These are phyloP conservation scores for Rhipidocladum racemiflorum DNA, from an alignment of 176 grass and related monocot genomes.

Conservation along the genomic window DNA sequence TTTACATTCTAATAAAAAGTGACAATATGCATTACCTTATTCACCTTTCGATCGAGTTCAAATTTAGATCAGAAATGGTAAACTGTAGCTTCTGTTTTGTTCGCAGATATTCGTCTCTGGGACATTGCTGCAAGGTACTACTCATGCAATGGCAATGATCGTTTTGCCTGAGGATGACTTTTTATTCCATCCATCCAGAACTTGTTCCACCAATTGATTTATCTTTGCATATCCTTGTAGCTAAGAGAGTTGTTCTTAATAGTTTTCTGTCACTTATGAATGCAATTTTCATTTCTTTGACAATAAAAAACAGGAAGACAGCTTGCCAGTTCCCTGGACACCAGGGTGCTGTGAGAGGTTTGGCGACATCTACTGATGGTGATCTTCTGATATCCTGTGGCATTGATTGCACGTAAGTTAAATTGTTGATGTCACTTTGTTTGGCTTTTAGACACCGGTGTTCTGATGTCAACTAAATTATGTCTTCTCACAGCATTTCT, in stretches of 20 bases:
- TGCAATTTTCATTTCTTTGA: conserved; percentile 12
- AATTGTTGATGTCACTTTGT: conserved; percentile 3
- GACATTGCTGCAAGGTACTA: conserved; percentile 84
- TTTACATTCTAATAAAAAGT: background rate
- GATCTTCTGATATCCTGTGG: conserved; percentile 93
- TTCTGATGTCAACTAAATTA: background rate
- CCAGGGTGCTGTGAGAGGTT: conserved; percentile 73
- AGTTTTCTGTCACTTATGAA: background rate
- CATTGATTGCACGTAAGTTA: conserved; percentile 83
- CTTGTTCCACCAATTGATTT: background rate
- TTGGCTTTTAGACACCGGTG: background rate
- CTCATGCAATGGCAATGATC: background rate
- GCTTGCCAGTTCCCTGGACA: conserved; percentile 86
- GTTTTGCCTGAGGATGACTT: background rate
- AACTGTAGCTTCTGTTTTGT: conserved; percentile 29
- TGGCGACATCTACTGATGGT: conserved; percentile 82
- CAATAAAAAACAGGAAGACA: conserved; percentile 73
- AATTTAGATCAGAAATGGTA: conserved; percentile 9
- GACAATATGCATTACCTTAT: background rate
- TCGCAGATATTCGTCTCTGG: conserved; percentile 88
- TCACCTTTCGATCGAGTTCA: conserved; percentile 11
- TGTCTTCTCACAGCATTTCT: background rate
- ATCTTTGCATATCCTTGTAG: background rate
- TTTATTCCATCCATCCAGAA: background rate
- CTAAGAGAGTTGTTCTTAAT: background rate